Percentiles rank a stretch among this genome's conserved stretches.
Evolutionary conservation across 805 yeast genomes (phyloP).

Genomic region (Kodamaea kaohsiungensis): DNA sequence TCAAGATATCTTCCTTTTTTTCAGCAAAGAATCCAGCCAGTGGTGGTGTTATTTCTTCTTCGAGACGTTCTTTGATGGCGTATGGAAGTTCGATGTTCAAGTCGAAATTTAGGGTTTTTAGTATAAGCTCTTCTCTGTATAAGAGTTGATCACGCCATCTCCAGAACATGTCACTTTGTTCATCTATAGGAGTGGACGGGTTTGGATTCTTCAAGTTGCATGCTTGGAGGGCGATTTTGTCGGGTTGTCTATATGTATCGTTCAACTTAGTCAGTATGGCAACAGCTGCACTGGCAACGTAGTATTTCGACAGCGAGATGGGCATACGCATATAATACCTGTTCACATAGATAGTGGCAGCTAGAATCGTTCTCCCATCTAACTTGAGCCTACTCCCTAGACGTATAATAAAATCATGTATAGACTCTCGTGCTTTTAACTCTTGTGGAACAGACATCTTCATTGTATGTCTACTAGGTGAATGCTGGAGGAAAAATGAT

Average conservation of each 20-base stretch:
- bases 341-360: slow-evolving; percentile 41
- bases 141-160: slow-evolving; percentile 46
- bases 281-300: slow-evolving; percentile 44
- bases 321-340: slow-evolving; percentile 44
- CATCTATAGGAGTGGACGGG: slow-evolving; percentile 30
- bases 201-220: slow-evolving; percentile 36
- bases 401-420: slow-evolving; percentile 39
- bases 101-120: slow-evolving; percentile 41
- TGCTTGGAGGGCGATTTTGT: slow-evolving; percentile 41
- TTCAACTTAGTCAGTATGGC: slow-evolving; percentile 44
- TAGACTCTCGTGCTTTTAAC: slow-evolving; percentile 35
- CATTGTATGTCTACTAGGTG: slow-evolving; percentile 35
- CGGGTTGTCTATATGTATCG: slow-evolving; percentile 45
- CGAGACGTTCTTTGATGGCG: slow-evolving; percentile 28
- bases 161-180: slow-evolving; percentile 44
- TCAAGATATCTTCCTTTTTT: slow-evolving; percentile 20
- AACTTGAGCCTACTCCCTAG: slow-evolving; percentile 39
- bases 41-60: slow-evolving; percentile 12
- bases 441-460: slow-evolving; percentile 38
- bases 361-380: slow-evolving; percentile 43
- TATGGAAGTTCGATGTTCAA: slow-evolving; percentile 42
- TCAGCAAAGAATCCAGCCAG: slow-evolving; percentile 7
- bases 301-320: slow-evolving; percentile 44
- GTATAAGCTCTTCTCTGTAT: slow-evolving; percentile 43
- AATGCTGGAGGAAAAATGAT: slow-evolving; percentile 27